Conservation (phyloP, 2,329 filamentous ascomycete species). For the Xylaria multiplex region DNA sequence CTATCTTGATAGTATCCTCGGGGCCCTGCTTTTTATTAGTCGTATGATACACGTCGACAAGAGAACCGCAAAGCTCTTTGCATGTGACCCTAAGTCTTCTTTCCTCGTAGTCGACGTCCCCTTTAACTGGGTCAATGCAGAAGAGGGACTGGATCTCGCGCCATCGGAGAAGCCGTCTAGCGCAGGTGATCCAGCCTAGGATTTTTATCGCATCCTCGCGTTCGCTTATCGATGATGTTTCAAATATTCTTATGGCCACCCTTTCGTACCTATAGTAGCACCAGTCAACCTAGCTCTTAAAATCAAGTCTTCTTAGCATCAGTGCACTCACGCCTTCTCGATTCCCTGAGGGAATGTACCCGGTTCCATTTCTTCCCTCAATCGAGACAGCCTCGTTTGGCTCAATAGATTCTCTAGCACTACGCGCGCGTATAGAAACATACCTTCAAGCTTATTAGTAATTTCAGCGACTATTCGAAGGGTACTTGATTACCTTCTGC, state of each 20-base stretch:
- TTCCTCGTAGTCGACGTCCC: constrained; percentile 25
- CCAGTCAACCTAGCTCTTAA: not conserved
- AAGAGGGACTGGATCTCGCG: constrained; percentile 32
- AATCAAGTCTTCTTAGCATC: not conserved
- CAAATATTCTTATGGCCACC: constrained; percentile 4
- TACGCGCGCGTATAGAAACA: constrained; percentile 28
- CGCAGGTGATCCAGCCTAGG: constrained; percentile 22
- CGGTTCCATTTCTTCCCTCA: constrained; percentile 24
- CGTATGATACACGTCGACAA: constrained; percentile 28
- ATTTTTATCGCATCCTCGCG: constrained; percentile 18
- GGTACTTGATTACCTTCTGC: not conserved
- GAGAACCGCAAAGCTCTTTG: constrained; percentile 32
- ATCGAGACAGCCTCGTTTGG: constrained; percentile 14
- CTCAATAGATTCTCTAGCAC: constrained; percentile 24
- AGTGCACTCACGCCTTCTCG: constrained; percentile 8
- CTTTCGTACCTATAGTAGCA: constrained; percentile 6
- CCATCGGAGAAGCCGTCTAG: constrained; percentile 26
- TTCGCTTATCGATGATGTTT: not conserved
- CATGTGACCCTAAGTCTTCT: constrained; percentile 23
- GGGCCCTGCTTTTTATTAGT: not conserved
- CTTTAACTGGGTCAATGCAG: constrained; percentile 27
- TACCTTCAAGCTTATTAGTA: constrained; percentile 2
- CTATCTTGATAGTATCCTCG: constrained; percentile 14
- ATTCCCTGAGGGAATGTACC: constrained; percentile 15
- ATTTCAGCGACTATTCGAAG: too few relatives aligned